Percentiles rank a stretch among this genome's conserved stretches.
Evolutionary conservation across 139 green algal species (phyloP).

Genomic region (Auxenochlorella pyrenoidosa): DNA sequence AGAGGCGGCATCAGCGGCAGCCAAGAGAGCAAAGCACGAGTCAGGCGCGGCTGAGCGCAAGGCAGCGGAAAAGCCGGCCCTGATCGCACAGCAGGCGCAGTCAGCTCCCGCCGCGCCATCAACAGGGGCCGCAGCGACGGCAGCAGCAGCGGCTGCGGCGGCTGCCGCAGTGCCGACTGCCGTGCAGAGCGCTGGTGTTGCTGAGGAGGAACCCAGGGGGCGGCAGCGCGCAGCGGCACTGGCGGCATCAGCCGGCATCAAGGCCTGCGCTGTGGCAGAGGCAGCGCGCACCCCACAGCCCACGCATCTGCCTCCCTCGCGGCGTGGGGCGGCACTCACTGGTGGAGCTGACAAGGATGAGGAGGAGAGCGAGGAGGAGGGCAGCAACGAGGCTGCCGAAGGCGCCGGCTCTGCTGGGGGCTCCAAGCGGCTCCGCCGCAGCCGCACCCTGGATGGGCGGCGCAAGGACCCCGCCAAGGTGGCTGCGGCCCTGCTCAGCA

Average conservation of each 20-base stretch:
- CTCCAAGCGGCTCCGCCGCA: neutral
- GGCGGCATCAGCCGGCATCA: neutral
- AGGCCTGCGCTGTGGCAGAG: slow-evolving; percentile 12
- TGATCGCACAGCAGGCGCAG: neutral
- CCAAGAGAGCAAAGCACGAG: neutral
- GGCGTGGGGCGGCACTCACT: neutral
- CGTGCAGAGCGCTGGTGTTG: neutral
- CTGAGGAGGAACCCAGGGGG: neutral
- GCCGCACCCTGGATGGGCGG: neutral
- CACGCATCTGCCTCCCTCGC: neutral
- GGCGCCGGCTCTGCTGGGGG: neutral
- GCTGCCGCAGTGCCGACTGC: neutral
- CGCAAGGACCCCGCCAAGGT: slow-evolving; percentile 36
- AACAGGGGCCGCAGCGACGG: neutral
- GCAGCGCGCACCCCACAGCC: neutral
- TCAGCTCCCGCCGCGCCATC: neutral
- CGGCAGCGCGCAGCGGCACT: neutral
- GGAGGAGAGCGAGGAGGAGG: neutral
- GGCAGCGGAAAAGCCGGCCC: neutral
- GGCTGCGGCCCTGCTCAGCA: slow-evolving; percentile 16
- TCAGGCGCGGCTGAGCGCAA: neutral
- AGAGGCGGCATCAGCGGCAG: neutral
- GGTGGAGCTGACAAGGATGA: neutral
- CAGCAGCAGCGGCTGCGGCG: neutral
- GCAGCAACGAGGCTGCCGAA: neutral